phyloP scores from a whole-genome alignment of 192 early-diverging fungal genomes.

The Dissophora globulifera region DNA sequence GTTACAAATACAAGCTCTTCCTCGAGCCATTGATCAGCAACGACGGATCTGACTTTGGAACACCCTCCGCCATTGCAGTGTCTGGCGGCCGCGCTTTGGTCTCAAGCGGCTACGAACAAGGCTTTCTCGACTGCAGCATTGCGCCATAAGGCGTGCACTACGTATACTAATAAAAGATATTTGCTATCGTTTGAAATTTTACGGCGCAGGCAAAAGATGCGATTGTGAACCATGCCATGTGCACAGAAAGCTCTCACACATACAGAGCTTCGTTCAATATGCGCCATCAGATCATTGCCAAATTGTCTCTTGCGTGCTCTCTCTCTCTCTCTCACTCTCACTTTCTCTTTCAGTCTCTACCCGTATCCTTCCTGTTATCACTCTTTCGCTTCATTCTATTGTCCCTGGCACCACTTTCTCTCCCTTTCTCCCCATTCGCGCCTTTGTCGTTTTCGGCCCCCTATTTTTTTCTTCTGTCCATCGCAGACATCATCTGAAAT shows the following conservation, averaged over 20 bases:
- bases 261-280: not conserved
- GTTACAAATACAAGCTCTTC: slow-evolving; percentile 29
- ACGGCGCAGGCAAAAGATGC: too few relatives aligned
- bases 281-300: not conserved
- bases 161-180: not conserved
- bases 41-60: slow-evolving; percentile 45
- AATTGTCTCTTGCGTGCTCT: not conserved
- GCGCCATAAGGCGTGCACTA: not conserved
- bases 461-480: not conserved
- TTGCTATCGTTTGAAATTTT: too few relatives aligned
- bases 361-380: not conserved
- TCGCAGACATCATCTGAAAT: not conserved
- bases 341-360: not conserved
- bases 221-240: too few relatives aligned
- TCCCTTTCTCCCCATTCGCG: not conserved
- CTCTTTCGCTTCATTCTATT: too few relatives aligned
- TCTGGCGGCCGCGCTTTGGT: slow-evolving; percentile 24
- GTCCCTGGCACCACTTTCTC: not conserved
- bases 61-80: slow-evolving; percentile 36
- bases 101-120: slow-evolving; percentile 36
- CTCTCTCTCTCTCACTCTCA: not conserved
- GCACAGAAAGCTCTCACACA: not conserved
- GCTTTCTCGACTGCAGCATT: slow-evolving; percentile 42
- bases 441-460: not conserved
- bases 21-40: slow-evolving; percentile 36